Evolutionary conservation across 2,329 filamentous ascomycete genomes (phyloP), one percentile per base, ranked within the genome.

Genomic region (Curvularia eragrostidis): DNA sequence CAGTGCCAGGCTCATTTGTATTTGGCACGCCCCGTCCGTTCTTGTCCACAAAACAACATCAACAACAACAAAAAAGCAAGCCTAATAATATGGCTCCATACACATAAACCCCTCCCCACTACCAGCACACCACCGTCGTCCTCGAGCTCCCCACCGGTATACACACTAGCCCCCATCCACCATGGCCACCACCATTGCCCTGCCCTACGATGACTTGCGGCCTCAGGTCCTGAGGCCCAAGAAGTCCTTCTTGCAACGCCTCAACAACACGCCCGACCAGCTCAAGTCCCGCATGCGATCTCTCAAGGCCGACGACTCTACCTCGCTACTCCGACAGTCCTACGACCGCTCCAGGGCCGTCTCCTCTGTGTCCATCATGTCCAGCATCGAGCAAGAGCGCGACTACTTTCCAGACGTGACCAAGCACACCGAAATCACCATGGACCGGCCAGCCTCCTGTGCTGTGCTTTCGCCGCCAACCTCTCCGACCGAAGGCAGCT

Each of bases 161-260:
- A 13, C 54, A 42, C 21, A 48, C 43, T 28, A 43, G 26, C 5
- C 43, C 7, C 3, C 39, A 10, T 8, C 12, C 55, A 61, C 36
- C n/a, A 58, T 58, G 56, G 52, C 63, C 57, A 52, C 62, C 39
- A 64, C 61, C 10, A 62, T 64, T 9, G 61, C 57, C 19, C 46
- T 62, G 38, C 50, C 49, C 9, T 58, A 58, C 28, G 47, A 58
- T 8, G 54, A 64, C 28, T 53, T 62, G 19, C 49, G 49, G 4
- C 56, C 59, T 19, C 47, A 58, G n/a, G 41, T 52, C 9, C 28
- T 58, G 26, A 57, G 57, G 36, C 49, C 52, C 23, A 62, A 59
- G 57, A 62, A 58, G 52, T 62, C 61, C 13, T 64, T 65, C 52
- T 43, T 65, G 43, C 58, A 64, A 28, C 59, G 58, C 39, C 47